Conservation (phyloP, 2,329 filamentous ascomycete species). For the Calonectria multiphialidica region DNA sequence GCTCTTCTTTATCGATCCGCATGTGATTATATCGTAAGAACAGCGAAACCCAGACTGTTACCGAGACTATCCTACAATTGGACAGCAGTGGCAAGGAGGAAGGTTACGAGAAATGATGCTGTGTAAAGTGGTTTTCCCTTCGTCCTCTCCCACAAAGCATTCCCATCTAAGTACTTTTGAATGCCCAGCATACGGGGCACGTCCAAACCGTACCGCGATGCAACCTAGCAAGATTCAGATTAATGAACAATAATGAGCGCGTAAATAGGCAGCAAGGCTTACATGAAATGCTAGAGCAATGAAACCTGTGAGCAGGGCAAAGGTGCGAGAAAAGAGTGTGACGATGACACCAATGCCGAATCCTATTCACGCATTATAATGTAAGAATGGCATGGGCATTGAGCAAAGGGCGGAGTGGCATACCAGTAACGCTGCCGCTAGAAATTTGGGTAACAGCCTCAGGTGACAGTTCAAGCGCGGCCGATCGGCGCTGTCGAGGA, state of each 20-base stretch:
- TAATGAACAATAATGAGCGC: slow-evolving; percentile 9
- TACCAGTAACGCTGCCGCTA: slow-evolving; percentile 66
- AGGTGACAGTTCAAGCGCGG: slow-evolving; percentile 40
- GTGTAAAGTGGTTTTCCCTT: slow-evolving; percentile 74
- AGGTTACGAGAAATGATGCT: slow-evolving; percentile 78
- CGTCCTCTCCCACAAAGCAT: slow-evolving; percentile 61
- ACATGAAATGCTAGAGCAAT: slow-evolving; percentile 74
- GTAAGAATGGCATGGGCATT: background rate
- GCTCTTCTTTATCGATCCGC: no score
- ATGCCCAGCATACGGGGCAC: slow-evolving; percentile 52
- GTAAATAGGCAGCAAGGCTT: slow-evolving; percentile 38
- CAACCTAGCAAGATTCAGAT: slow-evolving; percentile 49
- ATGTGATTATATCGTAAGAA: no score
- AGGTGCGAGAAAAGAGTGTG: slow-evolving; percentile 76
- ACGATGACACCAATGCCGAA: slow-evolving; percentile 74
- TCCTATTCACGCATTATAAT: slow-evolving; percentile 55
- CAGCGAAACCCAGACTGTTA: no score
- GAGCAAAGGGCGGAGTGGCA: slow-evolving; percentile 21
- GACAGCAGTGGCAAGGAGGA: slow-evolving; percentile 70
- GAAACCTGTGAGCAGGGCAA: slow-evolving; percentile 76
- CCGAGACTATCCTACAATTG: slow-evolving; percentile 54
- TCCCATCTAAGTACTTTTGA: slow-evolving; percentile 51
- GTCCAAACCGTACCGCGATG: slow-evolving; percentile 57
- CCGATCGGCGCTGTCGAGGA: slow-evolving; percentile 22
- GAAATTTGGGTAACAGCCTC: slow-evolving; percentile 63